Conservation (phyloP, 2,329 filamentous ascomycete species). For the Parascedosporium putredinis region DNA sequence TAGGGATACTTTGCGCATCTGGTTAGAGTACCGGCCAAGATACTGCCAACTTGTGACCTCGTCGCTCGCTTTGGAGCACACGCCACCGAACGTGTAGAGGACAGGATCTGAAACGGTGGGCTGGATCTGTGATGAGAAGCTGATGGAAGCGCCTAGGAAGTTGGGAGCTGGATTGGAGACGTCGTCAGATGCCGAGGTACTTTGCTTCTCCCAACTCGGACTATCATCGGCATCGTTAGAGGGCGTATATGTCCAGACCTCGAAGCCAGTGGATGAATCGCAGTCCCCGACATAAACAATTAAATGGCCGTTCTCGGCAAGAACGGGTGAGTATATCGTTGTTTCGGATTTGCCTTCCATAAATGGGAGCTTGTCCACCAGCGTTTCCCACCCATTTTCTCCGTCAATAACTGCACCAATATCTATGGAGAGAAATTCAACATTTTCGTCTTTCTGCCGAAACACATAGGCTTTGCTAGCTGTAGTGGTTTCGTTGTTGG, state of each 20-base stretch:
- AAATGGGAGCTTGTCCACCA: constrained; percentile 55
- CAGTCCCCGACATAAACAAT: constrained; percentile 69
- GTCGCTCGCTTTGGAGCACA: constrained; percentile 56
- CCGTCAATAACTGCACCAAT: constrained; percentile 34
- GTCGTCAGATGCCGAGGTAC: constrained; percentile 10
- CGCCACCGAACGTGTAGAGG: constrained; percentile 76
- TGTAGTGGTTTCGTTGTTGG: constrained; percentile 29
- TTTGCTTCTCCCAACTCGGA: constrained; percentile 33
- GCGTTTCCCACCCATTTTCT: constrained; percentile 27
- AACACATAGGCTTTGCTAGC: constrained; percentile 60
- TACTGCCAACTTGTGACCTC: constrained; percentile 48
- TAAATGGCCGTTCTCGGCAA: constrained; percentile 59
- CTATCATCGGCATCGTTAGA: constrained; percentile 25
- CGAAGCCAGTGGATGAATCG: constrained; percentile 35
- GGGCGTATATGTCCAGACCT: constrained; percentile 59
- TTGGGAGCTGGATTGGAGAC: constrained; percentile 24
- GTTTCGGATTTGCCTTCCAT: constrained; percentile 33
- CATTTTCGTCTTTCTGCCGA: constrained; percentile 33
- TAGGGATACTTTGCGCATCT: constrained; percentile 57
- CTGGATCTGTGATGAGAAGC: constrained; percentile 54
- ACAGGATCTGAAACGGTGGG: constrained; percentile 41
- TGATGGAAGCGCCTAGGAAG: constrained; percentile 46
- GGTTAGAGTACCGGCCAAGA: constrained; percentile 66
- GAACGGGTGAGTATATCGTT: constrained; percentile 55
- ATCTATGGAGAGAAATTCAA: constrained; percentile 54